Percentiles rank a stretch among this genome's conserved stretches.
Conservation (phyloP, 768 basidiomycete species). For the Russula abietina region DNA sequence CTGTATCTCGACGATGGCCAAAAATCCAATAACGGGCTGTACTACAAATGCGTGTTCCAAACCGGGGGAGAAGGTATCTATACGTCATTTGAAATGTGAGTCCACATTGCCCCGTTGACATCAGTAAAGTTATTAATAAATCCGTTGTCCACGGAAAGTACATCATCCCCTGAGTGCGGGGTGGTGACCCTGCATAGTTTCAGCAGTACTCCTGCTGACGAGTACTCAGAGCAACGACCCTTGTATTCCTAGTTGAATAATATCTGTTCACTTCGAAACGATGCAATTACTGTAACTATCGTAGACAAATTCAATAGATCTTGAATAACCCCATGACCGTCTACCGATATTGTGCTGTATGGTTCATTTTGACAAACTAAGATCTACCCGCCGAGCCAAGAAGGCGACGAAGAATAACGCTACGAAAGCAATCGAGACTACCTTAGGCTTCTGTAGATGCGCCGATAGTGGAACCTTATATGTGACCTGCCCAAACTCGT, state of each 20-base stretch:
- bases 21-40: conserved; percentile 40
- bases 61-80: neutral
- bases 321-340: conserved; percentile 31
- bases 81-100: conserved; percentile 10
- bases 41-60: conserved; percentile 20
- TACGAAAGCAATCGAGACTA: conserved; percentile 67
- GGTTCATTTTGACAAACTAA: conserved; percentile 34
- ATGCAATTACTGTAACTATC: conserved; percentile 25
- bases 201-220: conserved; percentile 24
- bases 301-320: neutral
- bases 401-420: conserved; percentile 52
- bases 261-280: neutral
- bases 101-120: neutral
- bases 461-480: conserved; percentile 77
- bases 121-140: neutral
- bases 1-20: conserved; percentile 40
- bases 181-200: conserved; percentile 43
- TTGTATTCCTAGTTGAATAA: conserved; percentile 4
- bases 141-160: neutral
- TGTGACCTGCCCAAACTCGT: conserved; percentile 53
- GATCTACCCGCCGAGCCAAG: conserved; percentile 46
- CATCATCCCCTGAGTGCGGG: conserved; percentile 37
- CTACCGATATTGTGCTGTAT: neutral
- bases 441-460: conserved; percentile 82
- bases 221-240: conserved; percentile 23